phyloP scores from a whole-genome alignment of 2,329 filamentous ascomycete genomes.

The Plectosphaerella sp. region DNA sequence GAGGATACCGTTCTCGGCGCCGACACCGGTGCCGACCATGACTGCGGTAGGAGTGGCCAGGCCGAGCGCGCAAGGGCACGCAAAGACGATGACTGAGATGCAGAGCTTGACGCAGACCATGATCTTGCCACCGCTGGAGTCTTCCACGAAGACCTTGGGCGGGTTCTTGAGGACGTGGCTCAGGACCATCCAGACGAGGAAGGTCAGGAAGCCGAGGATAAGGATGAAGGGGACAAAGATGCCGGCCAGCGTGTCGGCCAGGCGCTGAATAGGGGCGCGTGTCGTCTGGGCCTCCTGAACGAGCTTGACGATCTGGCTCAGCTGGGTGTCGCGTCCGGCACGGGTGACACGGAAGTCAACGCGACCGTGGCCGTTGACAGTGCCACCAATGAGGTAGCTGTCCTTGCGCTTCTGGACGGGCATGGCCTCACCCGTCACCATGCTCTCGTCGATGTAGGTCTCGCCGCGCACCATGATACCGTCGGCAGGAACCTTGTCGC shows the following conservation, averaged over 20 bases:
- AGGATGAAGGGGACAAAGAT: constrained; percentile 93
- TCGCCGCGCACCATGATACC: constrained; percentile 83
- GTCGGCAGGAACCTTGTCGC: constrained; percentile 95
- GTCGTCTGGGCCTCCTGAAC: constrained; percentile 96
- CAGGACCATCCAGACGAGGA: constrained; percentile 89
- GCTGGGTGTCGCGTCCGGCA: constrained; percentile 89
- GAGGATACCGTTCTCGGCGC: constrained; percentile 93
- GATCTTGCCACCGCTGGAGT: constrained; percentile 79
- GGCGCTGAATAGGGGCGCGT: constrained; percentile 86
- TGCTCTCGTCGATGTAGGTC: constrained; percentile 93
- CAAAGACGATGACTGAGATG: constrained; percentile 97
- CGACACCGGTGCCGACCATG: constrained; percentile 98
- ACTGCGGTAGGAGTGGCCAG: constrained; percentile 94
- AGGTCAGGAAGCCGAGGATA: constrained; percentile 76
- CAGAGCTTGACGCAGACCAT: constrained; percentile 98
- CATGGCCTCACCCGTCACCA: constrained; percentile 97
- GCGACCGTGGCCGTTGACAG: constrained; percentile 89
- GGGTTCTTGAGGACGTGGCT: constrained; percentile 80
- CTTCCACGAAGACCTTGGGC: constrained; percentile 80
- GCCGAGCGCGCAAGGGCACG: constrained; percentile 94
- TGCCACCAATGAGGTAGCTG: constrained; percentile 79
- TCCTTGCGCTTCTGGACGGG: constrained; percentile 86
- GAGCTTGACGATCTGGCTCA: constrained; percentile 97
- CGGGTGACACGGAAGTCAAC: constrained; percentile 90
- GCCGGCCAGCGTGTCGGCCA: constrained; percentile 86